These are phyloP conservation scores for Cyberlindnera veronae DNA, from an alignment of 805 yeast species.

Conservation along the genomic window DNA sequence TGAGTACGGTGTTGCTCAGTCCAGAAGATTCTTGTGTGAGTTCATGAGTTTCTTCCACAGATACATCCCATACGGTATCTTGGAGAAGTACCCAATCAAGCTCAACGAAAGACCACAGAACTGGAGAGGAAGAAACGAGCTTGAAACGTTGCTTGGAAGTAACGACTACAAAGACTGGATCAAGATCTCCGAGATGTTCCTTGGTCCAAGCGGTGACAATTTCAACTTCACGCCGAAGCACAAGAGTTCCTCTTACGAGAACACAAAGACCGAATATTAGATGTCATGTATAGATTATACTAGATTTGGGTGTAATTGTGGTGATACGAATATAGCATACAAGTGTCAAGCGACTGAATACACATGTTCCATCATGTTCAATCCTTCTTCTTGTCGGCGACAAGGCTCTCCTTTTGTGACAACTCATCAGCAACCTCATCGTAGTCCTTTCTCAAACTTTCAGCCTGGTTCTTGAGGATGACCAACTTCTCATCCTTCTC, in stretches of 20 bases:
- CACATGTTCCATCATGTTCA: too few relatives aligned
- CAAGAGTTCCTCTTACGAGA: slow-evolving; percentile 78
- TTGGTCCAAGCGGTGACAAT: slow-evolving; percentile 75
- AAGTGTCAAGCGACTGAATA: too few relatives aligned
- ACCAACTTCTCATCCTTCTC: slow-evolving; percentile 64
- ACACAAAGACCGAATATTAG: not conserved
- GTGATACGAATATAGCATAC: too few relatives aligned
- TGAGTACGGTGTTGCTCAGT: slow-evolving; percentile 83
- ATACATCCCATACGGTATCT: slow-evolving; percentile 89
- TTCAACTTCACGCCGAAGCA: slow-evolving; percentile 91
- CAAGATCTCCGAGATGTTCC: slow-evolving; percentile 89
- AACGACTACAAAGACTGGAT: slow-evolving; percentile 87
- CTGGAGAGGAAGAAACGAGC: slow-evolving; percentile 89
- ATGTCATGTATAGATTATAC: not conserved
- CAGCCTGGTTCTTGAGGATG: slow-evolving; percentile 70
- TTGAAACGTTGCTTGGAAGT: slow-evolving; percentile 86
- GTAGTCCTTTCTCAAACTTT: slow-evolving; percentile 61
- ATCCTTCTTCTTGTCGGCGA: not conserved
- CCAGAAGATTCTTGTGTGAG: slow-evolving; percentile 91
- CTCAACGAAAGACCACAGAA: slow-evolving; percentile 91
- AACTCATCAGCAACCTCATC: slow-evolving; percentile 33
- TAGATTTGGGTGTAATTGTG: too few relatives aligned
- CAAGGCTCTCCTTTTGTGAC: slow-evolving; percentile 8
- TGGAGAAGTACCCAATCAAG: slow-evolving; percentile 84
- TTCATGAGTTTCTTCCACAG: slow-evolving; percentile 91